Evolutionary conservation across 2,329 filamentous ascomycete species (phyloP).

Genomic region (Chaetomiaceae sp.): DNA sequence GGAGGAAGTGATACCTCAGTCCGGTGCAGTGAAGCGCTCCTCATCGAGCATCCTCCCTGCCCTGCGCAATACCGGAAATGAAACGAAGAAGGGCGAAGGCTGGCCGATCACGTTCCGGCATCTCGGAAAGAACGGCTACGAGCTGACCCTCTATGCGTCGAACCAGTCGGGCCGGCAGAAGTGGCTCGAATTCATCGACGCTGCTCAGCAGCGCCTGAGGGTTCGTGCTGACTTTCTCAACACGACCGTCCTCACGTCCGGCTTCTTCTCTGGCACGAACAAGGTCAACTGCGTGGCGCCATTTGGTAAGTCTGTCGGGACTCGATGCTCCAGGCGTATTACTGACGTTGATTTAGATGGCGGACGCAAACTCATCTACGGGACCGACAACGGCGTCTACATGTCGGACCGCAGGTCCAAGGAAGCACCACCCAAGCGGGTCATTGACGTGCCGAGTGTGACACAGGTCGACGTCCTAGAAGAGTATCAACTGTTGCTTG

Average conservation of each 20-base stretch:
- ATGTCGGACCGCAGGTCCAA: conserved; percentile 86
- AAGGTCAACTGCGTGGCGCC: conserved; percentile 93
- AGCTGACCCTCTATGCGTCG: conserved; percentile 80
- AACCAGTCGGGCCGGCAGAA: conserved; percentile 86
- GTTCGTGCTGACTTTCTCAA: conserved; percentile 91
- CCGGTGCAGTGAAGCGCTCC: conserved; percentile 76
- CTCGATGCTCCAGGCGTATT: conserved; percentile 5
- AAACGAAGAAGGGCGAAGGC: conserved; percentile 65
- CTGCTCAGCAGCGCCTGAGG: conserved; percentile 80
- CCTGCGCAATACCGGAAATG: conserved; percentile 43
- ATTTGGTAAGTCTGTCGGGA: conserved; percentile 58
- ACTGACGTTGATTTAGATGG: conserved; percentile 60
- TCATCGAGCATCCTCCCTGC: conserved; percentile 75
- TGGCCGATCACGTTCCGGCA: conserved; percentile 96
- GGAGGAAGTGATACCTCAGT: conserved; percentile 85
- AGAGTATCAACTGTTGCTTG: conserved; percentile 86
- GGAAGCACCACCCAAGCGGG: conserved; percentile 73
- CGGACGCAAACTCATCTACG: conserved; percentile 88
- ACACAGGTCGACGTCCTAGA: conserved; percentile 96
- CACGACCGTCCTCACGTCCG: conserved; percentile 55
- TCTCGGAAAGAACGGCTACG: conserved; percentile 92
- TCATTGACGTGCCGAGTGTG: conserved; percentile 80
- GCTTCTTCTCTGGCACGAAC: conserved; percentile 63
- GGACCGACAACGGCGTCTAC: conserved; percentile 91
- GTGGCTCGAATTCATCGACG: conserved; percentile 94